Evolutionary conservation across 192 early-diverging fungal genomes (phyloP).

Genomic region (Obelidium mucronatum): DNA sequence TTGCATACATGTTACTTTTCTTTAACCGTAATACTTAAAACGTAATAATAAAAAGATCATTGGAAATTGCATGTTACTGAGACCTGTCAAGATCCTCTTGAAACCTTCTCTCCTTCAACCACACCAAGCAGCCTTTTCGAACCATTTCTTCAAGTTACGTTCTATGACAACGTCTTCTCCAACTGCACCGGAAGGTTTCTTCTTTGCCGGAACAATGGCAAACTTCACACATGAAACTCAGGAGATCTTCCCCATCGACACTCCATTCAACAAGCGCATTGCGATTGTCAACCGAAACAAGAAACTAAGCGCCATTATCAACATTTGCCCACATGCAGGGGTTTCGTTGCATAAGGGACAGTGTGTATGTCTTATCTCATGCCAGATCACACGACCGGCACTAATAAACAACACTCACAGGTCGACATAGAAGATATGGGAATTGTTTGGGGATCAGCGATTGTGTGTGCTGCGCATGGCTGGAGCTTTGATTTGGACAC

Average conservation of each 20-base stretch:
- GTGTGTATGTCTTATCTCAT: too few relatives aligned
- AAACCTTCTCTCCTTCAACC: too few relatives aligned
- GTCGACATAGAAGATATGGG: conserved; percentile 54
- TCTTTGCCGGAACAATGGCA: conserved; percentile 24
- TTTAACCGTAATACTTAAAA: too few relatives aligned
- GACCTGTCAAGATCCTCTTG: too few relatives aligned
- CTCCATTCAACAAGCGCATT: conserved; percentile 30
- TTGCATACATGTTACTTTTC: too few relatives aligned
- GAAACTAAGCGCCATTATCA: conserved; percentile 27
- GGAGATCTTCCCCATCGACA: conserved; percentile 31
- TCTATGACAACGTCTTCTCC: not conserved
- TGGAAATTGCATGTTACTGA: too few relatives aligned
- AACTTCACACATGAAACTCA: conserved; percentile 8
- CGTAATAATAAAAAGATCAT: too few relatives aligned
- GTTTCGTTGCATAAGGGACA: conserved; percentile 32
- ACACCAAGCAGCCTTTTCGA: not conserved
- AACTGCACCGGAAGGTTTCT: conserved; percentile 17
- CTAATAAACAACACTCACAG: too few relatives aligned
- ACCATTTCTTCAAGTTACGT: not conserved
- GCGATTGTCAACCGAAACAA: conserved; percentile 32
- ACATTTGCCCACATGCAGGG: conserved; percentile 48
- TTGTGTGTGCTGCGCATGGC: conserved; percentile 41
- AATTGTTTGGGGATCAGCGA: conserved; percentile 44
- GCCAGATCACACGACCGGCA: too few relatives aligned
- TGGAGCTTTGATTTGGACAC: conserved; percentile 46